Conservation (phyloP, 345 rosid species). For the Hevea brasiliensis region DNA sequence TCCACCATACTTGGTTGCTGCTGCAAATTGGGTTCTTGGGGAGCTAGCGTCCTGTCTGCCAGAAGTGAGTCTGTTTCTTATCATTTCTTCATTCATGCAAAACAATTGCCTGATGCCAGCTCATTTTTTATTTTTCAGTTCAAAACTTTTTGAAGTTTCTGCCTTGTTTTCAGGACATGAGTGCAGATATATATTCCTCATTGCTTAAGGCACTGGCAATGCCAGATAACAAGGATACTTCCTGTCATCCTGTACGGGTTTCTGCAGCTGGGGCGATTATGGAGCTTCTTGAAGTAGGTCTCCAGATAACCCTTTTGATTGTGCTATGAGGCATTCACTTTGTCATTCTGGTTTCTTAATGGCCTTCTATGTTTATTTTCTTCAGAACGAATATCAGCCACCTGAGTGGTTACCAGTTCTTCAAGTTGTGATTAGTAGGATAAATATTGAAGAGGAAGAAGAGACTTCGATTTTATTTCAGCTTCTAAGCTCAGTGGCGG, state of each 20-base stretch:
- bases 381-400: conserved; percentile 75
- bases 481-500: conserved; percentile 68
- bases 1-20: conserved; percentile 73
- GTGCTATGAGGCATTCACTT: conserved; percentile 3
- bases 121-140: background rate
- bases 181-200: conserved; percentile 60
- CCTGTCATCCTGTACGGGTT: conserved; percentile 76
- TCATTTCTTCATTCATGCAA: conserved; percentile 4
- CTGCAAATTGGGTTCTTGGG: conserved; percentile 84
- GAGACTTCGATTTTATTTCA: conserved; percentile 63
- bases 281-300: conserved; percentile 69
- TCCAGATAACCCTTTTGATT: conserved; percentile 11
- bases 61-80: conserved; percentile 44
- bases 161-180: conserved; percentile 59
- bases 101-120: conserved; percentile 10
- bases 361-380: conserved; percentile 18
- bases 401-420: conserved; percentile 81
- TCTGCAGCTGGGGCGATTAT: conserved; percentile 78
- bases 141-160: conserved; percentile 1
- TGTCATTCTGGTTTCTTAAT: conserved; percentile 22
- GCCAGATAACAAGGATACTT: conserved; percentile 48
- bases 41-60: conserved; percentile 81
- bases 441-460: conserved; percentile 68
- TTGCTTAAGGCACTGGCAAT: conserved; percentile 73
- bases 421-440: conserved; percentile 61